Evolutionary conservation across 805 yeast species (phyloP), one percentile per base, ranked within the genome.

Genomic region (Saccharomycopsis malanga): DNA sequence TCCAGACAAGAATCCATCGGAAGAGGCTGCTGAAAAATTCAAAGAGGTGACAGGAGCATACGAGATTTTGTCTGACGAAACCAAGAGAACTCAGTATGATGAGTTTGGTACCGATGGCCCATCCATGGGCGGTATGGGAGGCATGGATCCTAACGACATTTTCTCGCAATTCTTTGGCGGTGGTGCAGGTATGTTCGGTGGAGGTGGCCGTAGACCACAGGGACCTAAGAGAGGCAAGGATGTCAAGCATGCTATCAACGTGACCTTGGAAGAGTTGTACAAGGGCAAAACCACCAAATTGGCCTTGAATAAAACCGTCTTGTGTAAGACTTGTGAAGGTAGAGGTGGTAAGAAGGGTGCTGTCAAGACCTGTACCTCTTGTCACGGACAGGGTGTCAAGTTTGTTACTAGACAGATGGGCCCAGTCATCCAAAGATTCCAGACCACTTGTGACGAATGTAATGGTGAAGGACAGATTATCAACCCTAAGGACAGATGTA

Each of bases 401-500:
- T 83, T 91, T 56, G 83, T 88, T 56, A 87, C 96, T 45, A 85
- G 95, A 73, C 98, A 93, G 70, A 89, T 93, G 96, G 99, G 99
- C 58, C 96, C 96, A 56, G 87, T 93, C 89, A 85, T 93, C 61
- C 99, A 93, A 73, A 85, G 96, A 75, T 86, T 86, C 79, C 98
- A 93, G 72, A 80, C 94, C 39, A 81, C 79, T 46, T 93, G 99
- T 83, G 91, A 85, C 57, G 81, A 69, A 50, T 93, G 99, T 80
- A 70, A 79, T 56, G 98, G 98, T 63, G 74, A 83, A 51, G 99
- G 99, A 65, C 91, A 84, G 66, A 83, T 83, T 55, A 77, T 88
- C 62, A 80, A 83, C 64, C 75, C 89, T 45, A 83, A 83, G 71
- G 96, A 87, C 69, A 77, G 88, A 61, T 93, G 99, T 79, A 77